Base-by-base conservation (phyloP, 2,329 filamentous ascomycete species). In the Exophiala oligosperma region DNA sequence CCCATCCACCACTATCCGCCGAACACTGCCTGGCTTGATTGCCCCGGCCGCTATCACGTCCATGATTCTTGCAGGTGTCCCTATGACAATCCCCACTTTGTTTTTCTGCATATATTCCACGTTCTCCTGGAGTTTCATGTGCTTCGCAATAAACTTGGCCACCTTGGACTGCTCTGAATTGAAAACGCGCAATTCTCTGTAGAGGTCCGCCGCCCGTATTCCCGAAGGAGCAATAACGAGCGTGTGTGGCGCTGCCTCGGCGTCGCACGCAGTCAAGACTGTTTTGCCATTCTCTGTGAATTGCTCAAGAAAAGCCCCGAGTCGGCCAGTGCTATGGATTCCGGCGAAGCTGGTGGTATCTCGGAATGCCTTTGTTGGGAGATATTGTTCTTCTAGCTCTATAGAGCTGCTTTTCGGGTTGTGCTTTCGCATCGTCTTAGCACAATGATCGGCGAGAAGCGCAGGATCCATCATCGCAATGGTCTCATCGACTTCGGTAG, bases 141-240 rank as follows among this genome's bases (percentile, higher is more conserved):
- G 94, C 74, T 99, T 99, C 32, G 94, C 93, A 73, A 99, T 99
- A 71, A 99, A 79, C 74, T 99, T 99, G 1, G 90, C 89, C 1
- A 99, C 87, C 47, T 84, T 82, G 50, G 83, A 85, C 7, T 91
- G 86, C 72, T 94, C 44, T 17, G 35, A 62, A 38, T 56, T 58
- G 49, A 67, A 63, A 38, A 57, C 47, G 23, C 59, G 11, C 17
- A 66, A 73, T 44, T 77, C 52, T 52, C 62, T 57, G 89, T 89
- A 87, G 48, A 97, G 76, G 69, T 97, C 90, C 14, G 93, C 92
- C 3, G 94, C 92, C 68, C 94, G 82, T 56, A 97, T 79, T 0
- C 91, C 94, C 4, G 92, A 91, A 7, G 85, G 85, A 11, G 92
- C 86, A n/a, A 99, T 83, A 37, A 99, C 85, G 54, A 99, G 81